Conservation (phyloP, 2,329 filamentous ascomycete genomes). For the Lachnellula cervina region DNA sequence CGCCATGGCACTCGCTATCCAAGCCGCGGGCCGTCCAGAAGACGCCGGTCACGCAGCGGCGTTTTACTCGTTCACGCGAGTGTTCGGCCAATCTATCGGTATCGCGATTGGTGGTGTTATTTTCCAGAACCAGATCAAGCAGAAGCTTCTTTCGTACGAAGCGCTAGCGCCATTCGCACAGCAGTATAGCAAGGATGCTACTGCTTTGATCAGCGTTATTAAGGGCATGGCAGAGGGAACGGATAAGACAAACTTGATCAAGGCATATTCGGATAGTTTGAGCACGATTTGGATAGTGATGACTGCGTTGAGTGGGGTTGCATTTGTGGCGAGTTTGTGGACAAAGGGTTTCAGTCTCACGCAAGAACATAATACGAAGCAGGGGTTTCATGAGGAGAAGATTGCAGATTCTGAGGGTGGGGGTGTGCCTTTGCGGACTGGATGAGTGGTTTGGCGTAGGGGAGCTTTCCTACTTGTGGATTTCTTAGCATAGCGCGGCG, state of each 20-base stretch:
- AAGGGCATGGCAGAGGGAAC: constrained; percentile 29
- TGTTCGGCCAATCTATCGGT: constrained; percentile 60
- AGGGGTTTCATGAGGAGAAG: constrained; percentile 40
- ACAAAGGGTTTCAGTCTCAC: constrained; percentile 46
- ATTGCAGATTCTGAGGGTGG: constrained; percentile 9
- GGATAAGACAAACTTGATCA: constrained; percentile 41
- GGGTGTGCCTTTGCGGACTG: not conserved
- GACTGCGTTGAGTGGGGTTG: constrained; percentile 46
- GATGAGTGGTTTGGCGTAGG: not conserved
- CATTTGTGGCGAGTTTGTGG: constrained; percentile 43
- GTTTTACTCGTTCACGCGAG: constrained; percentile 63
- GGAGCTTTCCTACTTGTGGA: not conserved
- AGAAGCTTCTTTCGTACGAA: constrained; percentile 23
- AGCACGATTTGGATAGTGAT: constrained; percentile 53
- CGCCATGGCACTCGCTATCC: constrained; percentile 56
- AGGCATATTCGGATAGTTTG: constrained; percentile 50
- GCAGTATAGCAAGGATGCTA: constrained; percentile 28
- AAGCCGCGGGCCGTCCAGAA: constrained; percentile 52
- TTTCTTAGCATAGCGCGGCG: not conserved
- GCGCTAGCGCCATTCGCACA: constrained; percentile 20
- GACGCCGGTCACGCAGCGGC: constrained; percentile 58
- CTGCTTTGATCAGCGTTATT: constrained; percentile 25
- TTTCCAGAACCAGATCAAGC: constrained; percentile 56
- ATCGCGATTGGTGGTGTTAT: constrained; percentile 63
- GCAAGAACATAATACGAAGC: constrained; percentile 42